Base-by-base conservation (phyloP, 2,329 filamentous ascomycete genomes). In the Dothiorella sarmentorum region DNA sequence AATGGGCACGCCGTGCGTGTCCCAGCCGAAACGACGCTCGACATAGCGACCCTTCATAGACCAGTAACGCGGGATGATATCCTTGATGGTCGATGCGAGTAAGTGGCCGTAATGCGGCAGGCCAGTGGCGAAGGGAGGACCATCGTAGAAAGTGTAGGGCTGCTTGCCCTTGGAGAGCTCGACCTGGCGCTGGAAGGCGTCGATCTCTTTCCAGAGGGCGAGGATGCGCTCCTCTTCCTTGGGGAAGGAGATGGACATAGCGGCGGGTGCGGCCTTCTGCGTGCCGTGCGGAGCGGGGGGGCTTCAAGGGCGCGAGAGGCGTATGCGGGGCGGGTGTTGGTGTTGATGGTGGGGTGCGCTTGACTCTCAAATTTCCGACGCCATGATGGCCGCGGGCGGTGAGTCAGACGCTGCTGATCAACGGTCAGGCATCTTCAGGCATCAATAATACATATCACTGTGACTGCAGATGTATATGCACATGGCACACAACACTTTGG, bases 41-140 rank as follows among this genome's bases (percentile, higher is more conserved):
- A 97, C 92, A 77, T 96, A 89, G 71, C 87, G 90, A 15, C 93
- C 93, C 72, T 95, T 95, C 92, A 96, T 96, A 53, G 91, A 91
- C 91, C 92, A 97, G 75, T 97, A 97, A 66, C 93, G 82, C 7
- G 93, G 91, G 65, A 97, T 96, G 61, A 96, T 94, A 73, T 97
- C 93, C 76, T 97, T 97, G 78, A 97, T 96, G 51, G 92, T 97
- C 18, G 91, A 96, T 35, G 93, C 89, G 64, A 96, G 81, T 56
- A 96, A 78, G 75, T 96, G 91, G 59, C 87, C 84, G 67, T 88
- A 87, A 72, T 88, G 86, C 40, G 84, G 84, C 61, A 84, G 78
- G 35, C 83, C 83, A 6, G 77, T 80, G 18, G 78, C 76, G 65
- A 81, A 80, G 2, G 77, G 78, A 42, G 82, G 81, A 57, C 88